Percentiles rank a stretch among this genome's conserved stretches.
phyloP scores from a whole-genome alignment of 208 protist genomes.

The Jaenimonas drosophilae region DNA sequence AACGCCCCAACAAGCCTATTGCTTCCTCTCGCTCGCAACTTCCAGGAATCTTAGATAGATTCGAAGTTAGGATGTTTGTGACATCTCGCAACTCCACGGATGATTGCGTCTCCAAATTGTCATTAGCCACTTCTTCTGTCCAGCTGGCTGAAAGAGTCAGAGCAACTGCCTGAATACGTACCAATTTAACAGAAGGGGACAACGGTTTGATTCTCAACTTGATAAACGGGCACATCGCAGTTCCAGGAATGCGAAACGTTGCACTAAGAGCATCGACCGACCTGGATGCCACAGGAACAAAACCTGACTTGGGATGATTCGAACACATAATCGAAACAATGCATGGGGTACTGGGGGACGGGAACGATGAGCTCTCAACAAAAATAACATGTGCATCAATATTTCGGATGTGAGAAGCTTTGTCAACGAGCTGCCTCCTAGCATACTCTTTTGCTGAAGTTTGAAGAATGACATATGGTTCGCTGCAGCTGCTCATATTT shows the following conservation, averaged over 20 bases:
- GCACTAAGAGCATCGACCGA: neutral
- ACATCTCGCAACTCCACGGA: neutral
- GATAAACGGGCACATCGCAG: neutral
- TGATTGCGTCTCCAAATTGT: neutral
- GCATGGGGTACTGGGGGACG: no score
- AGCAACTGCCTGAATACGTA: neutral
- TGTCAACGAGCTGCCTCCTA: neutral
- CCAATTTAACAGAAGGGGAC: neutral
- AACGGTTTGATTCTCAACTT: neutral
- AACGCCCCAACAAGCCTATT: neutral
- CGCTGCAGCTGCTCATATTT: neutral
- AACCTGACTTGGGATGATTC: neutral
- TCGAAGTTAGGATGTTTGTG: neutral
- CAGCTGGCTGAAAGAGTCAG: neutral
- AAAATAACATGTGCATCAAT: neutral
- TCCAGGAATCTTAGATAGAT: neutral
- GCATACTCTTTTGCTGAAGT: neutral
- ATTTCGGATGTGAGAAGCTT: neutral
- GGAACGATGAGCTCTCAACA: no score
- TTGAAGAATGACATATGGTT: slow-evolving; percentile 2
- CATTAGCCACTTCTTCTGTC: neutral
- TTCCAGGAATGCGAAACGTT: neutral
- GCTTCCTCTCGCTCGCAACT: neutral
- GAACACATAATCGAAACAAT: no score
- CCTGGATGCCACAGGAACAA: neutral